These are phyloP conservation scores for Cynara cardunculus DNA, from an alignment of 129 eudicot genomes.

Conservation along the genomic window DNA sequence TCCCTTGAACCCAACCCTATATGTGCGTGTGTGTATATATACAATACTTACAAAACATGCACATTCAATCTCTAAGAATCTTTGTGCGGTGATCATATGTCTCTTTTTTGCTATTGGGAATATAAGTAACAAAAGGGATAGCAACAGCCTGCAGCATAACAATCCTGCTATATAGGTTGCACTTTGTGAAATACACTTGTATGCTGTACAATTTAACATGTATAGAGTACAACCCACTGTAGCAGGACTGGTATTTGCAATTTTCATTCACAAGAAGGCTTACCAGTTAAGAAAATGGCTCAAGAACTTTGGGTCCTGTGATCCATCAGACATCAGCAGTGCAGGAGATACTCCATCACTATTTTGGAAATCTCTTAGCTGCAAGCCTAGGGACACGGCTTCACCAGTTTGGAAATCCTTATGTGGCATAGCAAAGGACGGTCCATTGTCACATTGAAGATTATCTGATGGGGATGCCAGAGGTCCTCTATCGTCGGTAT, in stretches of 20 bases:
- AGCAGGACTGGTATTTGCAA: background rate
- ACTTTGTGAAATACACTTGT: background rate
- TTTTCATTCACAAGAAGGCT: background rate
- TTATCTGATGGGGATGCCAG: conserved; percentile 42
- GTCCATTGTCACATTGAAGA: conserved; percentile 45
- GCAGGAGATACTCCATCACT: conserved; percentile 72
- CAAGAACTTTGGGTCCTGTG: conserved; percentile 43
- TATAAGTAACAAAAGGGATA: background rate
- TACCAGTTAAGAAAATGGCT: conserved; percentile 41
- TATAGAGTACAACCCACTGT: background rate
- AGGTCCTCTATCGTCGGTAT: conserved; percentile 23
- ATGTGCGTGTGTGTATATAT: too few species aligned
- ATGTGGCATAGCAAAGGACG: conserved; percentile 36
- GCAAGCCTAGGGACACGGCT: conserved; percentile 39
- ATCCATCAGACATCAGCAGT: conserved; percentile 47
- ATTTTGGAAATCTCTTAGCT: conserved; percentile 56
- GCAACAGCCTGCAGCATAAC: background rate
- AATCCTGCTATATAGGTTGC: background rate
- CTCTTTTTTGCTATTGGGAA: too few species aligned
- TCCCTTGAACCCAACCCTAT: too few species aligned
- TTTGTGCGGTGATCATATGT: background rate
- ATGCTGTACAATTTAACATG: background rate
- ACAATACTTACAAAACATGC: too few species aligned
- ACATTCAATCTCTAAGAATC: too few species aligned
- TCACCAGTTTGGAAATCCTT: conserved; percentile 36